Percentiles rank a stretch among this genome's conserved stretches.
phyloP scores from a whole-genome alignment of 306 rosid genomes.

The Sindora glabra region DNA sequence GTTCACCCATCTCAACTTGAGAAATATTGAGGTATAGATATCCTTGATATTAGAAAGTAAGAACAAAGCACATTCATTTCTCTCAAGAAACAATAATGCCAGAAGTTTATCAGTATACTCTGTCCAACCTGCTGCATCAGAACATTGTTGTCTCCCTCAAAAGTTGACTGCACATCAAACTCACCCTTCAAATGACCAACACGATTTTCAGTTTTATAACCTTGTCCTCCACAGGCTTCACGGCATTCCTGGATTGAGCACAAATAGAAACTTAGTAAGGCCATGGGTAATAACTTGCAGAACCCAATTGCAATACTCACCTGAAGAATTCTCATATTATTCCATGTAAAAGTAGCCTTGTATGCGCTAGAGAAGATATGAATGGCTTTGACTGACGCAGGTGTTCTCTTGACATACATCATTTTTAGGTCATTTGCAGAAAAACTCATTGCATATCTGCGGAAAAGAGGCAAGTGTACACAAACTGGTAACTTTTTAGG shows the following conservation, averaged over 20 bases:
- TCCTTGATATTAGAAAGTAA: too few species aligned
- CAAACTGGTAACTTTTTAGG: background rate
- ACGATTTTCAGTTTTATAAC: conserved; percentile 79
- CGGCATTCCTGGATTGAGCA: conserved; percentile 71
- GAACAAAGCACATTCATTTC: too few species aligned
- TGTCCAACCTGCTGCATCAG: conserved; percentile 86
- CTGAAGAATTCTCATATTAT: conserved; percentile 85
- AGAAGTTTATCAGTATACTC: too few species aligned
- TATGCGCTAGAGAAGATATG: conserved; percentile 89
- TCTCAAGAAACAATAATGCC: too few species aligned
- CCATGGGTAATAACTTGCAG: background rate
- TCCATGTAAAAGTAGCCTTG: conserved; percentile 89
- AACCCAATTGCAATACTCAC: conserved; percentile 24
- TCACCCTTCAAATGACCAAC: conserved; percentile 71
- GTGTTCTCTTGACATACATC: conserved; percentile 62
- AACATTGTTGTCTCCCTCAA: conserved; percentile 98
- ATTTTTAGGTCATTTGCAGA: conserved; percentile 64
- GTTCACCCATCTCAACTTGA: too few species aligned
- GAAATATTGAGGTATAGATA: too few species aligned
- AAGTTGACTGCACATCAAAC: conserved; percentile 88
- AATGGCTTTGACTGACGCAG: conserved; percentile 55
- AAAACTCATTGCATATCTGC: conserved; percentile 85
- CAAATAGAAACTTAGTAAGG: conserved; percentile 7
- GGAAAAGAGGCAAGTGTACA: conserved; percentile 7
- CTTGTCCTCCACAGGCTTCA: conserved; percentile 97